Evolutionary conservation across 2,329 filamentous ascomycete genomes (phyloP).

Genomic region (Curvularia eragrostidis): DNA sequence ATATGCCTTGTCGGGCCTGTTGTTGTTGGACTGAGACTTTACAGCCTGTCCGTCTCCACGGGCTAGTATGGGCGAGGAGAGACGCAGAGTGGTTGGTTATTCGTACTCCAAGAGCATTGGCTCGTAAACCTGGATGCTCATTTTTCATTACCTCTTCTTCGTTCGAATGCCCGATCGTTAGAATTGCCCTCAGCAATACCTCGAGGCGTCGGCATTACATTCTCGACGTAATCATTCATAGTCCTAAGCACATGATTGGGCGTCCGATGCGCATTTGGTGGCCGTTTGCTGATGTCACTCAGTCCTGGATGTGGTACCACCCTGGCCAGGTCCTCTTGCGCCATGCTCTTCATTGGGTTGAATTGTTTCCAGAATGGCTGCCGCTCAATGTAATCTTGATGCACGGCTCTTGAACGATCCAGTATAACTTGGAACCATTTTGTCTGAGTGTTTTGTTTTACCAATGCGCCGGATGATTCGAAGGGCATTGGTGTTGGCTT

Average conservation of each 20-base stretch:
- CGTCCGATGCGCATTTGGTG: slow-evolving; percentile 43
- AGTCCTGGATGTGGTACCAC: slow-evolving; percentile 51
- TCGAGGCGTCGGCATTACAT: slow-evolving; percentile 42
- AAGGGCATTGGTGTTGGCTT: slow-evolving; percentile 34
- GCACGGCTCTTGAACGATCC: slow-evolving; percentile 48
- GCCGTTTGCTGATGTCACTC: slow-evolving; percentile 50
- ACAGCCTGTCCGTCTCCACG: not conserved
- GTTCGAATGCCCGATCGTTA: not conserved
- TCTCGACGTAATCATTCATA: slow-evolving; percentile 32
- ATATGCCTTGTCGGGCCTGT: not conserved
- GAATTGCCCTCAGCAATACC: slow-evolving; percentile 38
- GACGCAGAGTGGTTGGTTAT: not conserved
- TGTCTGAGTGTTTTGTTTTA: slow-evolving; percentile 20
- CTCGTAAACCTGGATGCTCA: not conserved
- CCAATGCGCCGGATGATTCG: slow-evolving; percentile 13
- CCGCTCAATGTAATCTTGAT: slow-evolving; percentile 52
- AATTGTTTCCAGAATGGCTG: slow-evolving; percentile 46
- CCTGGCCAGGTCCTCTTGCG: slow-evolving; percentile 49
- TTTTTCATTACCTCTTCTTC: slow-evolving; percentile 14
- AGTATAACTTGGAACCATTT: slow-evolving; percentile 53
- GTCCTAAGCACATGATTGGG: slow-evolving; percentile 38
- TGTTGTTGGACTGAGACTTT: not conserved
- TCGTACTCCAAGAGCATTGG: not conserved
- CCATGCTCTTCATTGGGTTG: slow-evolving; percentile 39
- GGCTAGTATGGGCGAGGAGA: not conserved